Conservation (phyloP, 306 rosid species). For the Lathyrus sativus region DNA sequence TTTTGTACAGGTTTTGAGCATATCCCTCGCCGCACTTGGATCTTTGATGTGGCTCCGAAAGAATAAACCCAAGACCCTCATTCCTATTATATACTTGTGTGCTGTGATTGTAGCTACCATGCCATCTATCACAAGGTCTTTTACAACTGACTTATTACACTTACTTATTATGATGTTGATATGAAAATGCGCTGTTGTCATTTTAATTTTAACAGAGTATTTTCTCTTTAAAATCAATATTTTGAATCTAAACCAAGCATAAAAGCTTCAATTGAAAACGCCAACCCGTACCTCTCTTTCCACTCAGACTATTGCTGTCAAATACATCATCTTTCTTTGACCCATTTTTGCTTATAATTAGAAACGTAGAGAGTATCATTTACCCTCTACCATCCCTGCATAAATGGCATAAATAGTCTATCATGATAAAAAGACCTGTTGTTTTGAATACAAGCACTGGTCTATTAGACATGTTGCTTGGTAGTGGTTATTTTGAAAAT, state of each 20-base stretch:
- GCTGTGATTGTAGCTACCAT: conserved; percentile 87
- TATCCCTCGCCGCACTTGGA: conserved; percentile 94
- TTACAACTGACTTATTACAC: conserved; percentile 23
- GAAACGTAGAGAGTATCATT: not conserved
- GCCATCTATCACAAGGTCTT: conserved; percentile 97
- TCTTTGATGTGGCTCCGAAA: conserved; percentile 98
- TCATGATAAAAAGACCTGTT: conserved; percentile 23
- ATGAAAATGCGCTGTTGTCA: not conserved
- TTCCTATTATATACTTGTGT: conserved; percentile 83
- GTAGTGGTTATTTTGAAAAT: conserved; percentile 6
- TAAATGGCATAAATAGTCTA: conserved; percentile 11
- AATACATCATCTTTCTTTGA: too few species aligned
- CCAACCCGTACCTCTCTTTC: conserved; percentile 1
- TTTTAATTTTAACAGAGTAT: not conserved
- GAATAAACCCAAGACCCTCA: conserved; percentile 86
- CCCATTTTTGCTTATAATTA: too few species aligned
- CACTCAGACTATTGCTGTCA: conserved; percentile 16
- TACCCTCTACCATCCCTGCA: not conserved
- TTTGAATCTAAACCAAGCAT: conserved; percentile 30
- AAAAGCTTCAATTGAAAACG: conserved; percentile 5
- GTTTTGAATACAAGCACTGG: conserved; percentile 4
- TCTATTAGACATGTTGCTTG: conserved; percentile 27
- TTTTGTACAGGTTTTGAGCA: conserved; percentile 75
- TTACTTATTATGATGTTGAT: conserved; percentile 14
- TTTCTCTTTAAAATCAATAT: conserved; percentile 2